phyloP scores from a whole-genome alignment of 306 rosid genomes.

The Castanea mollissima region DNA sequence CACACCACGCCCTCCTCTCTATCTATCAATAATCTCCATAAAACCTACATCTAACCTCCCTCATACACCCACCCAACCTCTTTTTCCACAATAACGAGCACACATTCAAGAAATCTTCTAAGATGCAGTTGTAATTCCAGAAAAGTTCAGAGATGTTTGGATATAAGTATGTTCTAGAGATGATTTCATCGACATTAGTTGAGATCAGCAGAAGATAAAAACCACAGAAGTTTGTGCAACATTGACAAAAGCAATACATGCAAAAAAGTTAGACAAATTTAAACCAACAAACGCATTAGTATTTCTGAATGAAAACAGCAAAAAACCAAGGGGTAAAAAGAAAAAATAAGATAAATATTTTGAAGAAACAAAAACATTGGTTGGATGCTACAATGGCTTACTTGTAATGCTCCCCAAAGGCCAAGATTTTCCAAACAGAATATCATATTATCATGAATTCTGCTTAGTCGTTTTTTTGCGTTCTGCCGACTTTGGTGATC shows the following conservation, averaged over 20 bases:
- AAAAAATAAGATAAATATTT: neutral
- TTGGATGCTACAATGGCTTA: conserved; percentile 32
- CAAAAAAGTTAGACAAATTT: neutral
- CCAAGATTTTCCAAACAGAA: conserved; percentile 78
- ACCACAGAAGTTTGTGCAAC: neutral
- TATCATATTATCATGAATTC: conserved; percentile 68
- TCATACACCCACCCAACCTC: neutral
- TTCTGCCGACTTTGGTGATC: conserved; percentile 54
- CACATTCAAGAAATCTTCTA: neutral
- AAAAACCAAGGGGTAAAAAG: neutral
- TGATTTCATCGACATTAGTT: neutral
- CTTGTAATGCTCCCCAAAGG: conserved; percentile 82
- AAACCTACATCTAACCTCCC: neutral
- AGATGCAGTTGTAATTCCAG: neutral
- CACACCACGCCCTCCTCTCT: neutral
- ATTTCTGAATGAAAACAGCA: neutral
- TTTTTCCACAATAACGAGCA: neutral
- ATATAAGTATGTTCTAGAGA: neutral
- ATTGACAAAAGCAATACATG: neutral
- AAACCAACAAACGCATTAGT: neutral
- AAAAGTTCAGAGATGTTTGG: neutral
- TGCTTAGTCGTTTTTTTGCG: conserved; percentile 60
- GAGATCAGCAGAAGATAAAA: neutral
- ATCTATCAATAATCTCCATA: neutral
- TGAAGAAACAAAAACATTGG: conserved; percentile 19